phyloP scores from a whole-genome alignment of 225 moss, liverwort and hornwort species.

The Physcomitrium patens region DNA sequence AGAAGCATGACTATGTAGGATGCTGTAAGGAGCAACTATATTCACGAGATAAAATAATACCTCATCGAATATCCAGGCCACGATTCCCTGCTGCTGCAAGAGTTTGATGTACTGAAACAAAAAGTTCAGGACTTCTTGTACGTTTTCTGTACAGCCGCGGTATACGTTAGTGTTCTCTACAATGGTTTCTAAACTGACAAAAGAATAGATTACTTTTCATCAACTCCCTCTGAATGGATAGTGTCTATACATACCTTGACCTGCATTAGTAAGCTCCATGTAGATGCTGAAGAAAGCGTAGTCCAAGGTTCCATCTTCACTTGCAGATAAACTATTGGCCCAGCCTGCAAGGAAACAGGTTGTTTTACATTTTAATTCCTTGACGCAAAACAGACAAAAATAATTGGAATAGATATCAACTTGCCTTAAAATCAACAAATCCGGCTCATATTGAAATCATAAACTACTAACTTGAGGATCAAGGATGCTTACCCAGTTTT shows the following conservation, averaged over 20 bases:
- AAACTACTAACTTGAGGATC: too few relatives aligned
- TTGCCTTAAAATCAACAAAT: too few relatives aligned
- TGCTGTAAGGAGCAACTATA: too few relatives aligned
- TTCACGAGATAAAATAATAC: slow-evolving; percentile 32
- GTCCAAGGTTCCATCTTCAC: slow-evolving; percentile 78
- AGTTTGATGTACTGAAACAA: slow-evolving; percentile 87
- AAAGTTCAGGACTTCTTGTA: slow-evolving; percentile 73
- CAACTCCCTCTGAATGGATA: neutral
- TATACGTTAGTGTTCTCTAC: neutral
- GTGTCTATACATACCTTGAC: slow-evolving; percentile 64
- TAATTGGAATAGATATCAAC: neutral
- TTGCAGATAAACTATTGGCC: slow-evolving; percentile 86
- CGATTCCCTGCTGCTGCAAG: slow-evolving; percentile 66
- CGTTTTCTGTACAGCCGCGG: slow-evolving; percentile 60
- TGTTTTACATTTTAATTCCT: neutral
- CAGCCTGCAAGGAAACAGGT: slow-evolving; percentile 54
- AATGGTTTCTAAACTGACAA: neutral
- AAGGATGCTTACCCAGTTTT: slow-evolving; percentile 49
- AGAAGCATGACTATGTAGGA: too few relatives aligned
- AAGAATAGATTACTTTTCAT: neutral
- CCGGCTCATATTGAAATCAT: too few relatives aligned
- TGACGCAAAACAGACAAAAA: neutral
- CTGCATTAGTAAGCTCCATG: slow-evolving; percentile 90
- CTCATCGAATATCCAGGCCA: slow-evolving; percentile 90
- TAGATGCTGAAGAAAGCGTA: slow-evolving; percentile 84